Conservation (phyloP, 148 eudicot genomes). For the Dysphania ambrosioides region DNA sequence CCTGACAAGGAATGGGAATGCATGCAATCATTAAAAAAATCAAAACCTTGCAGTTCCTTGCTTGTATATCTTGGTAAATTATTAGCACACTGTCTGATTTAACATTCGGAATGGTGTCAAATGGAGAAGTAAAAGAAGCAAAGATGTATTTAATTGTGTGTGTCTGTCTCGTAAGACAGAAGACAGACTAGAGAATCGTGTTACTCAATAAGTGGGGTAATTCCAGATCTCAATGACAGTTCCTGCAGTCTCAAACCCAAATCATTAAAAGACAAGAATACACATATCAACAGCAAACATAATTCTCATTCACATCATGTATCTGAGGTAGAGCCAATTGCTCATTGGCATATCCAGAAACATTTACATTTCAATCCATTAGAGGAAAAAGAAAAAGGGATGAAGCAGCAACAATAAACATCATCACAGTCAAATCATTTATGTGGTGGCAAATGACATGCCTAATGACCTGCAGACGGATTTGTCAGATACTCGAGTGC, state of each 20-base stretch:
- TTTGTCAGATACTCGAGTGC: conserved; percentile 88
- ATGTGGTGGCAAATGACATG: conserved; percentile 11
- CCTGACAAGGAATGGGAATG: too few species aligned
- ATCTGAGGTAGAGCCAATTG: not conserved
- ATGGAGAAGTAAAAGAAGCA: conserved; percentile 10
- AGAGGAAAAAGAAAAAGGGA: not conserved
- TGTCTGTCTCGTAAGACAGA: too few species aligned
- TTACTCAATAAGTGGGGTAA: conserved; percentile 27
- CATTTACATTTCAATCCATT: conserved; percentile 25
- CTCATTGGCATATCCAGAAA: conserved; percentile 6
- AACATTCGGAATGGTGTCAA: conserved; percentile 16
- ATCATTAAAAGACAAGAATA: conserved; percentile 1
- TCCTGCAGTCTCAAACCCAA: conserved; percentile 19
- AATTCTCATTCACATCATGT: conserved; percentile 23
- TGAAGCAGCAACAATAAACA: conserved; percentile 15
- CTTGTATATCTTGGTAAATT: conserved; percentile 10
- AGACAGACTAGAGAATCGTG: conserved; percentile 15
- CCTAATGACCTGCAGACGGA: conserved; percentile 66
- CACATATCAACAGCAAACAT: conserved; percentile 16
- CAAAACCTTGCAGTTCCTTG: conserved; percentile 1
- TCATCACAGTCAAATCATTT: too few species aligned
- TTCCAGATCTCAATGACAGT: conserved; percentile 12
- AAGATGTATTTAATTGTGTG: too few species aligned
- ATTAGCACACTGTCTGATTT: conserved; percentile 10
- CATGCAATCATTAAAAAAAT: conserved; percentile 13